These are phyloP conservation scores for Fraxinus platypoda DNA, from an alignment of 305 asterid genomes.

Conservation along the genomic window DNA sequence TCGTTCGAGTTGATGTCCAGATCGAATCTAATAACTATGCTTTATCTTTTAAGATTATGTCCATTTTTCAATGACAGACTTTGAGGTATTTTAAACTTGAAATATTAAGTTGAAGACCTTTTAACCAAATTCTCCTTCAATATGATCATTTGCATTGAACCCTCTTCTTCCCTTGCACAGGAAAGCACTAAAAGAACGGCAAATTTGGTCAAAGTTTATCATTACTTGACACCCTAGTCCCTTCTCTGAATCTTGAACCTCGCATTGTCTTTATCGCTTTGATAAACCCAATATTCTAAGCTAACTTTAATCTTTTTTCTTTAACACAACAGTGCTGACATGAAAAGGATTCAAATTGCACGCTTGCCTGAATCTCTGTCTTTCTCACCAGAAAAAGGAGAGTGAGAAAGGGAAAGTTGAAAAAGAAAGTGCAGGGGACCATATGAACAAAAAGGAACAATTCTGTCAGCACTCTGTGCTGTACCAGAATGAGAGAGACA, in stretches of 20 bases:
- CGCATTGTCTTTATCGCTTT: constrained; percentile 1
- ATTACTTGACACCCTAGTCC: background rate
- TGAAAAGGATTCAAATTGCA: constrained; percentile 35
- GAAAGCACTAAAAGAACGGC: constrained; percentile 26
- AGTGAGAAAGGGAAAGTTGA: background rate
- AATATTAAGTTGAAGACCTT: constrained; percentile 11
- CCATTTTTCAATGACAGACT: background rate
- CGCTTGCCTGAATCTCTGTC: constrained; percentile 24
- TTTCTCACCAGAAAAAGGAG: background rate
- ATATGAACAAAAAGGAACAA: constrained; percentile 2
- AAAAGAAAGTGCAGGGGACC: background rate
- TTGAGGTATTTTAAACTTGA: background rate
- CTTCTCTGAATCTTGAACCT: background rate
- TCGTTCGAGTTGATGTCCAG: background rate
- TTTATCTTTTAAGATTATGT: background rate
- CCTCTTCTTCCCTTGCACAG: constrained; percentile 13
- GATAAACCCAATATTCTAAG: constrained; percentile 11
- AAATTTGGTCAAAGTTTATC: constrained; percentile 18
- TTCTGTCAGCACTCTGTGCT: background rate
- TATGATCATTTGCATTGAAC: background rate
- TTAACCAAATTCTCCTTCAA: constrained; percentile 2
- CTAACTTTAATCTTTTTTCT: background rate
- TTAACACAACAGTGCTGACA: constrained; percentile 19
- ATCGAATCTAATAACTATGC: too few relatives aligned
- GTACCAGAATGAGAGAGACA: background rate